Percentiles rank a stretch among this genome's conserved stretches.
Conservation (phyloP, 306 rosid species). For the Fragaria vesca region DNA sequence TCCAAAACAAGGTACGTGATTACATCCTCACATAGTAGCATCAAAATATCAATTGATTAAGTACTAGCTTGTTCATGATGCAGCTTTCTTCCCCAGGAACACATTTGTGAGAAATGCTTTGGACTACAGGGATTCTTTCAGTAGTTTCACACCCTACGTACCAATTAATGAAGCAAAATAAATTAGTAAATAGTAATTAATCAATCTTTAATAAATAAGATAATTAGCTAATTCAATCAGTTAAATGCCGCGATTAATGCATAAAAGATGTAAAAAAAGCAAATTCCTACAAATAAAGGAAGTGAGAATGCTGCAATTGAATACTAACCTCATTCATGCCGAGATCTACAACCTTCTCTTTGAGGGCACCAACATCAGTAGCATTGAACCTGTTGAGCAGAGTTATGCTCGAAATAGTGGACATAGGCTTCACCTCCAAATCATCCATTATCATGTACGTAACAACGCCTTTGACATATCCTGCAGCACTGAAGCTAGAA, state of each 20-base stretch:
- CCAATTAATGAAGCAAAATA: neutral
- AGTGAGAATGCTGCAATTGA: too few relatives aligned
- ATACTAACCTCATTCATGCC: neutral
- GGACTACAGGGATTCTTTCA: neutral
- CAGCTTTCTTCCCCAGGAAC: conserved; percentile 1
- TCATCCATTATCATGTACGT: neutral
- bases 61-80: too few relatives aligned
- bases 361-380: neutral
- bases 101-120: neutral
- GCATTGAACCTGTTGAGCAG: neutral
- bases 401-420: neutral
- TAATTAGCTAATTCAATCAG: neutral
- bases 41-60: too few relatives aligned
- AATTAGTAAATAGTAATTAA: too few relatives aligned
- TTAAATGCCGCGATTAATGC: neutral
- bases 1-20: too few relatives aligned
- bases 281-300: too few relatives aligned
- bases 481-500: neutral
- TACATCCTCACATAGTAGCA: too few relatives aligned
- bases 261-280: neutral
- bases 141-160: neutral
- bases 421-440: neutral
- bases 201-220: neutral
- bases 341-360: neutral
- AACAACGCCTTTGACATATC: neutral